Conservation (phyloP, 2,329 filamentous ascomycete species). For the Pyrenochaeta sp. region DNA sequence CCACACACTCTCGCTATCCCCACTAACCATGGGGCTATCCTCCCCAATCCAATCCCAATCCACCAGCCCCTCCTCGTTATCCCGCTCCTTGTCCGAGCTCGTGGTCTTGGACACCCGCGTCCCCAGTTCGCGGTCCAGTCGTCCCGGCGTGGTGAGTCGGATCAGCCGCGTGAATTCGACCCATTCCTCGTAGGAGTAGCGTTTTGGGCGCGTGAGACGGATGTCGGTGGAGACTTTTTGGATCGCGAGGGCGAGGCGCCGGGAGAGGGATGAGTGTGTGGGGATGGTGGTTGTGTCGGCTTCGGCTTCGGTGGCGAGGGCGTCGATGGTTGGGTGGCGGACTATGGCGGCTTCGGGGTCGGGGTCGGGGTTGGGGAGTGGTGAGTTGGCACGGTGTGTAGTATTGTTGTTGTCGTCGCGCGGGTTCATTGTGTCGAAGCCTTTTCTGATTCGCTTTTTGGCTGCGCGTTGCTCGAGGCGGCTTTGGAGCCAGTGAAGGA, state of each 20-base stretch:
- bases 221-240: conserved; percentile 70
- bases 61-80: conserved; percentile 65
- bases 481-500: conserved; percentile 45
- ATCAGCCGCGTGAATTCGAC: conserved; percentile 82
- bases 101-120: no score
- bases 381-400: not conserved
- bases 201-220: conserved; percentile 63
- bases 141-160: conserved; percentile 54
- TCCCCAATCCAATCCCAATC: conserved; percentile 79
- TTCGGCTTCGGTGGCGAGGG: conserved; percentile 22
- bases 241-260: conserved; percentile 73
- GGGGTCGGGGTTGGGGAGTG: conserved; percentile 17
- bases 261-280: conserved; percentile 63
- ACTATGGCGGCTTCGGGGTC: conserved; percentile 9
- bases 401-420: conserved; percentile 31
- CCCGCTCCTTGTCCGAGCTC: conserved; percentile 49
- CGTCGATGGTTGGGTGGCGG: conserved; percentile 10
- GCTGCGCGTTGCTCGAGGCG: conserved; percentile 45
- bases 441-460: conserved; percentile 54
- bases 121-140: conserved; percentile 17
- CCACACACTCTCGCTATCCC: conserved; percentile 70
- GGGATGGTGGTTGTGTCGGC: conserved; percentile 7
- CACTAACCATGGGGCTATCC: conserved; percentile 70
- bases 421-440: conserved; percentile 55
- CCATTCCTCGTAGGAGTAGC: conserved; percentile 86